Percentiles rank a stretch among this genome's conserved stretches.
Conservation (phyloP, 192 early-diverging fungal species). For the Coemansia sp. region DNA sequence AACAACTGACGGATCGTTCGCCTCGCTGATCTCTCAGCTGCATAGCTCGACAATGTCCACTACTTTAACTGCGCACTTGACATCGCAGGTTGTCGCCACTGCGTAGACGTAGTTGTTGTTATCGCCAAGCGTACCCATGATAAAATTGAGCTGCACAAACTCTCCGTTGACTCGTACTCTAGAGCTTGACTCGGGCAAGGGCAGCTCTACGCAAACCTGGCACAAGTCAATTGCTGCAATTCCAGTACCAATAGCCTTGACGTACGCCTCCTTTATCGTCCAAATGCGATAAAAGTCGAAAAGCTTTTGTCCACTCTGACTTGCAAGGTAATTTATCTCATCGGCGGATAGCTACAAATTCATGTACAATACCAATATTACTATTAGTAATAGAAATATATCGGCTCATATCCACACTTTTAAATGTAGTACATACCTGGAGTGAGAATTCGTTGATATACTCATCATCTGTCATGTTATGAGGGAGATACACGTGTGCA, state of each 20-base stretch:
- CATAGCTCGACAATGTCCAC: conserved; percentile 1
- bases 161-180: neutral
- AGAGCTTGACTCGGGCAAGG: neutral
- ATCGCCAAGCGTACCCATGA: conserved; percentile 15
- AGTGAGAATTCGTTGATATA: conserved; percentile 34
- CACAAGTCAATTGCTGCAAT: conserved; percentile 22
- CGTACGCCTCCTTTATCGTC: conserved; percentile 51
- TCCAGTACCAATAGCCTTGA: conserved; percentile 40
- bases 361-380: neutral
- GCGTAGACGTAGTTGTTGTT: conserved; percentile 15
- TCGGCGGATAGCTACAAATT: conserved; percentile 30
- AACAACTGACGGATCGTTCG: neutral
- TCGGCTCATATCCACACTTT: neutral
- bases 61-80: neutral
- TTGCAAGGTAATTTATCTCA: conserved; percentile 17
- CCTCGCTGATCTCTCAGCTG: neutral
- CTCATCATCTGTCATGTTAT: conserved; percentile 12
- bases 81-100: conserved; percentile 9
- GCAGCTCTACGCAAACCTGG: conserved; percentile 20
- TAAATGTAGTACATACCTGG: conserved; percentile 22
- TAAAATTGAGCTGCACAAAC: conserved; percentile 5
- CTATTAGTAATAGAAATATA: neutral
- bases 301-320: conserved; percentile 7
- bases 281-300: conserved; percentile 47
- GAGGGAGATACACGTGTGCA: conserved; percentile 23